A percentile compares a stretch with the other conserved stretches of the same genome.
phyloP scores from a whole-genome alignment of 805 yeast species.

The Kluyveromyces wickerhamii region DNA sequence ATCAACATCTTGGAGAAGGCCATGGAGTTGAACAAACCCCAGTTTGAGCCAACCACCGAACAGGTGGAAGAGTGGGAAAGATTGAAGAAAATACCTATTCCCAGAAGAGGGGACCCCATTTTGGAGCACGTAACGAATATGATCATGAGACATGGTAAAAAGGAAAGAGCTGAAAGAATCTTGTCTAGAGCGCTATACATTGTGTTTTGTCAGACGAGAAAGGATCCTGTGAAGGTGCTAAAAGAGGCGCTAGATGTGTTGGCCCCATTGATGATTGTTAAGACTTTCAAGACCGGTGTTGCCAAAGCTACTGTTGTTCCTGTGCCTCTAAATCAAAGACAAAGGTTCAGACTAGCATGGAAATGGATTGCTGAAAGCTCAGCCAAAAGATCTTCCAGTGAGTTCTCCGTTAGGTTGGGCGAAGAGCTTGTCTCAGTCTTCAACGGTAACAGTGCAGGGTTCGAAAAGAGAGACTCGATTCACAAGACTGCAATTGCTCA shows the following conservation, averaged over 20 bases:
- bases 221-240: conserved; percentile 73
- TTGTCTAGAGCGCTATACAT: conserved; percentile 75
- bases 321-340: conserved; percentile 71
- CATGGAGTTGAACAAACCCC: conserved; percentile 11
- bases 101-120: conserved; percentile 58
- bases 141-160: conserved; percentile 89
- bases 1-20: conserved; percentile 29
- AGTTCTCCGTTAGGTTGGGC: conserved; percentile 79
- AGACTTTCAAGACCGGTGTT: conserved; percentile 71
- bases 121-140: conserved; percentile 72
- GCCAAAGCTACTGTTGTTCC: conserved; percentile 82
- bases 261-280: conserved; percentile 77
- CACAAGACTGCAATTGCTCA: conserved; percentile 84
- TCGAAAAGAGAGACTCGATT: conserved; percentile 72
- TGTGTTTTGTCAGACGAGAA: conserved; percentile 47
- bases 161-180: conserved; percentile 65
- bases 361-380: conserved; percentile 86
- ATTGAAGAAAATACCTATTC: conserved; percentile 46
- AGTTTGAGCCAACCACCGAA: conserved; percentile 52
- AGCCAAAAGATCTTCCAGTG: conserved; percentile 66
- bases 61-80: conserved; percentile 52
- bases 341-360: conserved; percentile 81
- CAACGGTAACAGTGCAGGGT: conserved; percentile 73
- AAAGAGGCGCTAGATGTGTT: conserved; percentile 68
- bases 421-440: conserved; percentile 79